phyloP scores from a whole-genome alignment of 2,329 filamentous ascomycete species.

The Arthrobotrys sinensis region DNA sequence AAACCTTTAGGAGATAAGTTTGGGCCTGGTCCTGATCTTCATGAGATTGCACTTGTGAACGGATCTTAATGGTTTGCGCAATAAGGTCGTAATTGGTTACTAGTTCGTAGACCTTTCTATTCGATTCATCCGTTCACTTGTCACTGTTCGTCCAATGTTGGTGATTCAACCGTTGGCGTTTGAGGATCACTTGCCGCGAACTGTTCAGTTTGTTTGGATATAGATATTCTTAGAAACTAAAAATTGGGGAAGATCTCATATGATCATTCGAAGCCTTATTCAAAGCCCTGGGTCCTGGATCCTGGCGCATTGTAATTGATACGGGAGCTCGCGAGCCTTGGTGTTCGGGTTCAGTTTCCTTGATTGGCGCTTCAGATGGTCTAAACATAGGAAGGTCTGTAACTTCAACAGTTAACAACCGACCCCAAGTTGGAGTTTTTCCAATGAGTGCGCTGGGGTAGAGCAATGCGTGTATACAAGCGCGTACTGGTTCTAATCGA shows the following conservation, averaged over 20 bases:
- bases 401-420: constrained; percentile 3
- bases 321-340: constrained; percentile 2
- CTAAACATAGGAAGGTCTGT: constrained; percentile 30
- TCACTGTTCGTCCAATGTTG: constrained; percentile 13
- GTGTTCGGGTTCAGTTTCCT: constrained; percentile 21
- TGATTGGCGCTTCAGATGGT: constrained; percentile 11
- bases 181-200: background rate
- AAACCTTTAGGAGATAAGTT: background rate
- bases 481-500: constrained; percentile 21
- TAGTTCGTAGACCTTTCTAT: background rate
- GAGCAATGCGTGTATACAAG: constrained; percentile 25
- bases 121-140: background rate
- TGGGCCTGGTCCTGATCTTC: constrained; percentile 15
- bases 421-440: background rate
- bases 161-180: constrained; percentile 12
- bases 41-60: background rate
- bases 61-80: constrained; percentile 18
- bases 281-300: background rate
- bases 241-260: too few species aligned
- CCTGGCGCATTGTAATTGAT: constrained; percentile 8
- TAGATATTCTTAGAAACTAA: constrained; percentile 20
- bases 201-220: background rate
- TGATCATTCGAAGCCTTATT: too few species aligned
- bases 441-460: constrained; percentile 26
- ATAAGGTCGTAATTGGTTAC: constrained; percentile 12